Base-by-base conservation (phyloP, 2,329 filamentous ascomycete species). In the Apiospora rasikravindrae region DNA sequence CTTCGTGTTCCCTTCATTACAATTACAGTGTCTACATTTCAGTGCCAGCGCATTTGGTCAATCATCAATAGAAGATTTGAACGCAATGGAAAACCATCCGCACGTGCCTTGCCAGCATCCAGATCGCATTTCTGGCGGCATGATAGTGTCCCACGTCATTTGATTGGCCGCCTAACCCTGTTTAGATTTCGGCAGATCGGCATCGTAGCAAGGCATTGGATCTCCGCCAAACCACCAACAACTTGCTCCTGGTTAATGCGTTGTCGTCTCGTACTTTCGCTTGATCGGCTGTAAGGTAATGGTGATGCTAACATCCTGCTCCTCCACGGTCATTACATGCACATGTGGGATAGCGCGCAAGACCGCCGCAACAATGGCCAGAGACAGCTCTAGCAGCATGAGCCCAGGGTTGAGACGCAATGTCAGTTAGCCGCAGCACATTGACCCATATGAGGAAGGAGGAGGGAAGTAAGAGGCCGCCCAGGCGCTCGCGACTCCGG, bases 151-250 rank as follows among this genome's bases (percentile, higher is more conserved):
- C 16, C 19, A 61, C 53, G 53, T 61, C 53, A 61, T 61, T 11
- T 33, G 29, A 61, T 61, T 61, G 29, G 53, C 13, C 53, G 29
- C 26, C 53, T 61, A 61, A 61, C 29, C 53, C 53, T 61, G 53
- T 33, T 61, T 22, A 19, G 8, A 22, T 22, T 22, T 33, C 53
- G 53, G 53, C 26, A 61, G 53, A 61, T 61, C 53, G 53, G 53
- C 53, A 61, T 61, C 16, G 29, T 29, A 61, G 10, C 53, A 37
- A 2, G 53, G 16, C 53, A 37, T 61, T 61, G 53, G 5, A 33
- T 22, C 53, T 61, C 53, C 53, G 2, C 19, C 45, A 47, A 47
- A 22, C 45, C 45, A n/a, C 45, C 8, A 6, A 49, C 7, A 49
- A 49, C 45, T n/a, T 49, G 45, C 45, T 11, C 14, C 26, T 61